phyloP scores from a whole-genome alignment of 2,329 filamentous ascomycete species.

The Arthrobotrys pseudoclavata region DNA sequence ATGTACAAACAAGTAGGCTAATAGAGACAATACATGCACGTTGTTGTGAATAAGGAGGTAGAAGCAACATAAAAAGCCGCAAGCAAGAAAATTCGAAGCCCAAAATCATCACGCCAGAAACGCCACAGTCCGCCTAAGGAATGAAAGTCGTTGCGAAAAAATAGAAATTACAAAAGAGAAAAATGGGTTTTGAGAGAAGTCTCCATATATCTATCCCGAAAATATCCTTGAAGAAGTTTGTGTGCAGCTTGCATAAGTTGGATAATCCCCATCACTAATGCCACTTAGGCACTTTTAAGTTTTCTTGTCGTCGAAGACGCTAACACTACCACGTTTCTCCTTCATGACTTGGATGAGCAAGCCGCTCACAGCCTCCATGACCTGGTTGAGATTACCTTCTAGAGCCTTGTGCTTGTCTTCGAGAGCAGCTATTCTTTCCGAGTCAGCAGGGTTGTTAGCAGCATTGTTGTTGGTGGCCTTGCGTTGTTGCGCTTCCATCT shows the following conservation, averaged over 20 bases:
- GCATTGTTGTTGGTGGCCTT: not conserved
- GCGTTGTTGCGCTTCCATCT: constrained; percentile 5
- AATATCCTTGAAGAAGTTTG: not conserved
- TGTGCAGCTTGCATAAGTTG: not conserved
- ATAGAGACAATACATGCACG: not conserved
- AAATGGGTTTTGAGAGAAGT: not conserved
- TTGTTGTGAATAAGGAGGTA: not conserved
- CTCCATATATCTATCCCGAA: not conserved
- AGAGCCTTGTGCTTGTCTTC: constrained; percentile 44
- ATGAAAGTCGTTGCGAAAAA: not conserved
- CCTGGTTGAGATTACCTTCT: constrained; percentile 40
- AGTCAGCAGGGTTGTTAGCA: not conserved
- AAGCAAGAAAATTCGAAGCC: not conserved
- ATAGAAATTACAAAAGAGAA: not conserved
- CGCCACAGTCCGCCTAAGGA: not conserved
- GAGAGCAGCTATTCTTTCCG: constrained; percentile 9
- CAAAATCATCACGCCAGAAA: not conserved
- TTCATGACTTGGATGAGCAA: constrained; percentile 37
- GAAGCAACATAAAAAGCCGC: not conserved
- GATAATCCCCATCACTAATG: no score
- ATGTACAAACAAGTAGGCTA: constrained; percentile 4
- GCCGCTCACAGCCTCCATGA: constrained; percentile 52
- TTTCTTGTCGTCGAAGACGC: constrained; percentile 19
- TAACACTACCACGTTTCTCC: constrained; percentile 10
- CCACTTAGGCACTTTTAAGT: not conserved